Conservation (phyloP, 2,329 filamentous ascomycete genomes). For the Pestalotiopsis sp. region DNA sequence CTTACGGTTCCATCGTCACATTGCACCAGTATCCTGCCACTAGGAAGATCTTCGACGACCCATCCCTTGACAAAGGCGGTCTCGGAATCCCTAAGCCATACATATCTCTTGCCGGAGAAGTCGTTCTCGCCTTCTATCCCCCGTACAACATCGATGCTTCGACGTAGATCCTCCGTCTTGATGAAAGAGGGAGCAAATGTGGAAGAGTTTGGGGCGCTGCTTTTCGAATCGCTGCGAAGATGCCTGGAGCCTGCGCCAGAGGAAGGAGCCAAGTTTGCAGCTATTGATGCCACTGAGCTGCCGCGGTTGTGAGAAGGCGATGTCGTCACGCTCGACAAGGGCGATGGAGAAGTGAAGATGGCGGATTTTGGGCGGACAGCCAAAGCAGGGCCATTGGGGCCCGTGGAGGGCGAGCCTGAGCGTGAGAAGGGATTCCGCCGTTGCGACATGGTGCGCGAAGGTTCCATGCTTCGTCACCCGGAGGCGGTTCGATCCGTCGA, state of each 20-base stretch:
- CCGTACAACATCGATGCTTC: slow-evolving; percentile 56
- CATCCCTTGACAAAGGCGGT: slow-evolving; percentile 90
- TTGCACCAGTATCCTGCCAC: slow-evolving; percentile 77
- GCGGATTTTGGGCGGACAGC: slow-evolving; percentile 72
- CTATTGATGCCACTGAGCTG: slow-evolving; percentile 64
- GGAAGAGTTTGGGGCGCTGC: slow-evolving; percentile 65
- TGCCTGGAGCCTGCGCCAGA: slow-evolving; percentile 39
- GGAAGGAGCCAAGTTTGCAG: slow-evolving; percentile 42
- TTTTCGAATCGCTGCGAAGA: slow-evolving; percentile 63
- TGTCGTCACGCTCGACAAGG: slow-evolving; percentile 40
- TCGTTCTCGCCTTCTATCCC: slow-evolving; percentile 97
- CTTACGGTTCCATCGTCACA: slow-evolving; percentile 89
- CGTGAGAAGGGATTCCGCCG: slow-evolving; percentile 81
- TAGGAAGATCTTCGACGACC: slow-evolving; percentile 79
- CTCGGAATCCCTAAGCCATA: slow-evolving; percentile 90
- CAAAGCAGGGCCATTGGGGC: slow-evolving; percentile 42
- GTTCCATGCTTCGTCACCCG: background rate
- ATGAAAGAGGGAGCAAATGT: slow-evolving; percentile 98
- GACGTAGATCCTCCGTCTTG: slow-evolving; percentile 77
- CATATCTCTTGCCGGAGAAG: slow-evolving; percentile 97
- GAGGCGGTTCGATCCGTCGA: background rate
- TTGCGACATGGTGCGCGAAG: slow-evolving; percentile 60
- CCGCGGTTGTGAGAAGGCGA: slow-evolving; percentile 66
- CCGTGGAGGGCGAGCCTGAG: slow-evolving; percentile 68
- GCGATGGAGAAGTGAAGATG: slow-evolving; percentile 66